Conservation (phyloP, 2,329 filamentous ascomycete genomes). For the Aureobasidium pullulans region DNA sequence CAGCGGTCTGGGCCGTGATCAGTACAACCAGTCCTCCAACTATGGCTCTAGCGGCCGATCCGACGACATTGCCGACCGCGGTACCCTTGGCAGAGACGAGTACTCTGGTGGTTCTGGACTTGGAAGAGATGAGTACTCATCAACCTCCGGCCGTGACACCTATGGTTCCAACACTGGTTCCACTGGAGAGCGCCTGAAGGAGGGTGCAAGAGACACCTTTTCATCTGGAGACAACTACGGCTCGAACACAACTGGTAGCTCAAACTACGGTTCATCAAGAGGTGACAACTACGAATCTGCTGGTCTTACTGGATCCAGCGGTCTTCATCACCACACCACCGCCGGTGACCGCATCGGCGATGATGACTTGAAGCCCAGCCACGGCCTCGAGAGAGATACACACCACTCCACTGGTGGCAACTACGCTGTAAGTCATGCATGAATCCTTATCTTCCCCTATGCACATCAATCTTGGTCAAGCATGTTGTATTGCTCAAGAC, state of each 20-base stretch:
- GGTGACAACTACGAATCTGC: constrained; percentile 15
- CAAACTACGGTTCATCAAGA: constrained; percentile 18
- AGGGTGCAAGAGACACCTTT: too few species aligned
- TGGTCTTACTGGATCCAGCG: not conserved
- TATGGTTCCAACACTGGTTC: too few species aligned
- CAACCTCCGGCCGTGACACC: constrained; percentile 18
- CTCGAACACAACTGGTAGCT: not conserved
- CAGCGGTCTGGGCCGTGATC: not conserved
- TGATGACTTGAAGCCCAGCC: not conserved
- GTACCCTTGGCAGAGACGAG: not conserved
- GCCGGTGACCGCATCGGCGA: not conserved
- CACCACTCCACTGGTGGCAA: constrained; percentile 4
- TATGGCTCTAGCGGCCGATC: not conserved
- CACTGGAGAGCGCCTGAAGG: too few species aligned
- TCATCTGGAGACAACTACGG: not conserved
- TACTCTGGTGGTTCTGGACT: not conserved
- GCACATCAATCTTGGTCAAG: not conserved
- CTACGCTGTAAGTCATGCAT: not conserved
- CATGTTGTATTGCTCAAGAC: not conserved
- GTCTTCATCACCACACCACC: not conserved
- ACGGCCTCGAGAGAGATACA: not conserved
- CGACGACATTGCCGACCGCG: too few species aligned
- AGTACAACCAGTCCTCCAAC: not conserved
- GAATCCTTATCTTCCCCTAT: not conserved
- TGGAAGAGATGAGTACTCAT: constrained; percentile 10